Base-by-base conservation (phyloP, 352 stramenopile species). In the Peronospora tabacina region DNA sequence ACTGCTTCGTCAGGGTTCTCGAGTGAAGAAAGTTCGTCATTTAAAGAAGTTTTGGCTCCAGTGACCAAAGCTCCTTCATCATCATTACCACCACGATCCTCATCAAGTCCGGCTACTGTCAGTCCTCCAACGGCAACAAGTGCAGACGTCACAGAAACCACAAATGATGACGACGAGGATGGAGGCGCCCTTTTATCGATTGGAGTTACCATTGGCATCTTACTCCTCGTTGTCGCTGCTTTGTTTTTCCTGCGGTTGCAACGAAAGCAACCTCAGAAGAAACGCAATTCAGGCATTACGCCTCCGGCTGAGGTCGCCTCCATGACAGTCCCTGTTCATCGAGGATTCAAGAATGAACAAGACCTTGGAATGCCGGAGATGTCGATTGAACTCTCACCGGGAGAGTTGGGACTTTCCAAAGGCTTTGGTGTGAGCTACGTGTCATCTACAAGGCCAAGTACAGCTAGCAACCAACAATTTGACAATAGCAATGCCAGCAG, bases 361-460 rank as follows among this genome's bases (percentile, higher is more conserved):
- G 60, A 70, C 16, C 55, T 75, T 1, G 66, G 66, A 1, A 45
- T 70, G 29, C 55, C 66, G 0, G 59, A 75, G 33, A 68, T 70
- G 55, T 75, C 66, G 16, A 75, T 75, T 17, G 66, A 75, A 32
- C 53, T 75, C 20, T 49, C 66, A 5, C 58, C 49, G 0, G 52
- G 55, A 29, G 46, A 75, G 3, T 44, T 69, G 28, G 58, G 66
- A 17, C 43, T 62, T 19, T 59, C 51, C 22, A 69, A 66, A 38
- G 52, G 58, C 10, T 49, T 70, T 37, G 52, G 63, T 39, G 34
- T 56, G 43, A 70, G 61, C 35, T 66, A 47, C 32, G 56, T 44
- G 22, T 72, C 61, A 26, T 75, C 66, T 0, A 36, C 56, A 12
- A 40, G 61, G 8, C 70, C 66, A 13, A 63, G 55, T 16, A 24